Conservation (phyloP, 257 asterid genomes). For the Solanum virginianum region DNA sequence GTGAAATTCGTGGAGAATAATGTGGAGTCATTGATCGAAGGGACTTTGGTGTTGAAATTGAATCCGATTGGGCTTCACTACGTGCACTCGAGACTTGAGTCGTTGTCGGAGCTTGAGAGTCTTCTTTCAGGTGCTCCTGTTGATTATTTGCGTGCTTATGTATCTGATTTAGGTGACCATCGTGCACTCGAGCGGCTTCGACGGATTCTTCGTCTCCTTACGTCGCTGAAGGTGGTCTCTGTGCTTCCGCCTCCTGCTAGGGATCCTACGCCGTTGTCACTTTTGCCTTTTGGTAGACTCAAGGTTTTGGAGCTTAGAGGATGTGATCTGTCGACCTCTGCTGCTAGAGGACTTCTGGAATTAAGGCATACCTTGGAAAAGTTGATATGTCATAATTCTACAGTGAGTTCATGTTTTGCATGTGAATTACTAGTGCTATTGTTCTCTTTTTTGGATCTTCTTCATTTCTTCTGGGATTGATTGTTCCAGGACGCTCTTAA, state of each 20-base stretch:
- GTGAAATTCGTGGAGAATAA: slow-evolving; percentile 72
- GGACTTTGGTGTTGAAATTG: slow-evolving; percentile 61
- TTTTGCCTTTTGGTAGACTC: slow-evolving; percentile 64
- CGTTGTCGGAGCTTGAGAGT: slow-evolving; percentile 75
- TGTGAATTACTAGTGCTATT: neutral
- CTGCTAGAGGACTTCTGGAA: slow-evolving; percentile 74
- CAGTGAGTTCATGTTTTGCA: slow-evolving; percentile 41
- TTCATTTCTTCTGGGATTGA: neutral
- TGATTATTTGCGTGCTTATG: slow-evolving; percentile 89
- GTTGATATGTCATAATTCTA: slow-evolving; percentile 81
- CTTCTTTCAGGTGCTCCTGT: slow-evolving; percentile 86
- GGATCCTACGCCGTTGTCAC: slow-evolving; percentile 74
- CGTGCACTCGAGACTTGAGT: slow-evolving; percentile 82
- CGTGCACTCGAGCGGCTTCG: slow-evolving; percentile 92
- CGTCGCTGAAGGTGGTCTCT: slow-evolving; percentile 73
- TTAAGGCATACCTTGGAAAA: slow-evolving; percentile 86
- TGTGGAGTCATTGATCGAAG: slow-evolving; percentile 73
- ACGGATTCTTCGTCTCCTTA: slow-evolving; percentile 62
- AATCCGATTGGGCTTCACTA: slow-evolving; percentile 85
- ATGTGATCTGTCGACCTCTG: slow-evolving; percentile 79
- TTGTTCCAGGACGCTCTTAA: slow-evolving; percentile 68
- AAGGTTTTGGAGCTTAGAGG: slow-evolving; percentile 88
- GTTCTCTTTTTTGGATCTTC: neutral
- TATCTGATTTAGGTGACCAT: slow-evolving; percentile 95
- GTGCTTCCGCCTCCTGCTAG: slow-evolving; percentile 59